Conservation (phyloP, 257 asterid genomes). For the Nyctanthes arbortristis region DNA sequence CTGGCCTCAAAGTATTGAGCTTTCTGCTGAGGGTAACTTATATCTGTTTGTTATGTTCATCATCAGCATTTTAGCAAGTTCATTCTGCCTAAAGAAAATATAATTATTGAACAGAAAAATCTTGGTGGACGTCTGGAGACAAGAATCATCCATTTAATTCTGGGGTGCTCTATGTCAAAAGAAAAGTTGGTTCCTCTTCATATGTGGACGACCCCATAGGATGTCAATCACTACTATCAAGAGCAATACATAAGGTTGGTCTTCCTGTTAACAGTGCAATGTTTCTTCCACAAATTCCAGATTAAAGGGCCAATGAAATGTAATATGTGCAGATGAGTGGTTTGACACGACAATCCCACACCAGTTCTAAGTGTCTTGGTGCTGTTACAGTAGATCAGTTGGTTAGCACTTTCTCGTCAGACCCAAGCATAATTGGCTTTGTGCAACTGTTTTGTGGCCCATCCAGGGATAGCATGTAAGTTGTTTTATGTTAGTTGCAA, state of each 20-base stretch:
- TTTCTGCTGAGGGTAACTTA: constrained; percentile 71
- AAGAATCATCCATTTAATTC: constrained; percentile 79
- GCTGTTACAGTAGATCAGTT: constrained; percentile 78
- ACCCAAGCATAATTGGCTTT: constrained; percentile 93
- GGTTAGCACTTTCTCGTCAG: constrained; percentile 89
- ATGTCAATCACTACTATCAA: constrained; percentile 88
- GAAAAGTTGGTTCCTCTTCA: constrained; percentile 96
- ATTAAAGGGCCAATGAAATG: constrained; percentile 27
- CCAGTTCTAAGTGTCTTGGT: constrained; percentile 45
- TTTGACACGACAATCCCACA: constrained; percentile 51
- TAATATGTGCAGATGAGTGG: constrained; percentile 66
- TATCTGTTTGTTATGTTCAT: constrained; percentile 10
- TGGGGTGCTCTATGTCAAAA: constrained; percentile 83
- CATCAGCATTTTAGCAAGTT: constrained; percentile 16
- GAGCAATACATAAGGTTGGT: constrained; percentile 92
- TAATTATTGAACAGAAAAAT: constrained; percentile 63
- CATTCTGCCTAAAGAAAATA: constrained; percentile 18
- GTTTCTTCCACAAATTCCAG: constrained; percentile 13
- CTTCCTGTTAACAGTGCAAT: constrained; percentile 15
- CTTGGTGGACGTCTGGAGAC: constrained; percentile 92
- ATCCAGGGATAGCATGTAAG: constrained; percentile 76
- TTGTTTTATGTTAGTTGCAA: constrained; percentile 1
- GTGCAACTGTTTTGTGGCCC: constrained; percentile 88
- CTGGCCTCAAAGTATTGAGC: constrained; percentile 92
- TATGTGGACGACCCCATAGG: constrained; percentile 97